These are phyloP conservation scores for Hymenoscyphus albidus DNA, from an alignment of 2,329 filamentous ascomycete genomes.

Conservation along the genomic window DNA sequence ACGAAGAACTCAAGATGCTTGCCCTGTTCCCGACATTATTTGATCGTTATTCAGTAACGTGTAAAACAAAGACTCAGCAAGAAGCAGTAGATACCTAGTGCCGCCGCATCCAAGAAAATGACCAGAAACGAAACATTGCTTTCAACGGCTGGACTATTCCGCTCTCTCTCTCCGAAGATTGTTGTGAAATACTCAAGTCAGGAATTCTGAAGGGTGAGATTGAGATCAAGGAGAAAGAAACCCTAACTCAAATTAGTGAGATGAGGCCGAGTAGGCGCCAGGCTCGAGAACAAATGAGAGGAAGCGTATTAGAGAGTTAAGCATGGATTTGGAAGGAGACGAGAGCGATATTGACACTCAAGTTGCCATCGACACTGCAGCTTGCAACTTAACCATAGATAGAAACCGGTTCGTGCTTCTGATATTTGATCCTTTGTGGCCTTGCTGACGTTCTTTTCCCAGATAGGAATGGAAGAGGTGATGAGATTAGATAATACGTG, in stretches of 20 bases:
- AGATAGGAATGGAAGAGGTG: neutral
- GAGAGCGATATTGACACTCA: neutral
- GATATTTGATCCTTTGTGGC: neutral
- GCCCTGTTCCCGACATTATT: no score
- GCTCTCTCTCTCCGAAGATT: neutral
- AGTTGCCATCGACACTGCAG: neutral
- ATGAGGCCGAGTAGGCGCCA: neutral
- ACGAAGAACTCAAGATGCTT: no score
- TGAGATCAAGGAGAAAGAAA: constrained; percentile 5
- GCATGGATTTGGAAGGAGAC: neutral
- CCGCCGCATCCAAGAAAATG: neutral
- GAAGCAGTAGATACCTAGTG: constrained; percentile 3
- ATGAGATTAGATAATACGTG: neutral
- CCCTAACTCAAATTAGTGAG: neutral
- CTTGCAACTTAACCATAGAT: neutral
- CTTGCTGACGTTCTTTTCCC: neutral
- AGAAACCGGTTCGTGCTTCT: neutral
- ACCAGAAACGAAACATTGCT: constrained; percentile 3
- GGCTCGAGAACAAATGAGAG: neutral
- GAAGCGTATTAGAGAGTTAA: neutral
- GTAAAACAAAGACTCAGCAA: constrained; percentile 1
- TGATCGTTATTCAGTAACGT: no score
- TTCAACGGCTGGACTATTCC: constrained; percentile 6
- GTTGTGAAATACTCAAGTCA: neutral
- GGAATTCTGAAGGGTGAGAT: constrained; percentile 4